phyloP scores from a whole-genome alignment of 148 eudicot species.

The Rhododendron ferrugineum region DNA sequence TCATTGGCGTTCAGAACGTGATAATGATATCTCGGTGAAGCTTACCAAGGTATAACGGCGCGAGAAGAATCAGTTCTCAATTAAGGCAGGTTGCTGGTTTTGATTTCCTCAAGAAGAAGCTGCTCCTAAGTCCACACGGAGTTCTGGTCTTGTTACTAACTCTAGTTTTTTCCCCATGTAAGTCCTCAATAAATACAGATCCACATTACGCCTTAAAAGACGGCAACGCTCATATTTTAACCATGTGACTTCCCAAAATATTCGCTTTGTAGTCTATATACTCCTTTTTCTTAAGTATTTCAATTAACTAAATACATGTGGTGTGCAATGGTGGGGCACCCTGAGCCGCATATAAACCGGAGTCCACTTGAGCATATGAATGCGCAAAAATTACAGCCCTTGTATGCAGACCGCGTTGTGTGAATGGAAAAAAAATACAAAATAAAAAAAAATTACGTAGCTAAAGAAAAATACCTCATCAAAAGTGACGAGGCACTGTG shows the following conservation, averaged over 20 bases:
- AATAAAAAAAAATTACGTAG: not conserved
- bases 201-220: not conserved
- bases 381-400: not conserved
- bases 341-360: not conserved
- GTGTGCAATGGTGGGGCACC: not conserved
- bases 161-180: not conserved
- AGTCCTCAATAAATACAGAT: not conserved
- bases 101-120: not conserved
- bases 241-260: not conserved
- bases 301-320: not conserved
- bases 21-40: not conserved
- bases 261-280: not conserved
- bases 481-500: not conserved
- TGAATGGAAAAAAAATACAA: not conserved
- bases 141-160: too few species aligned
- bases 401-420: not conserved
- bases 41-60: not conserved
- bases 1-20: not conserved
- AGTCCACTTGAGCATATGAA: not conserved
- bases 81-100: not conserved
- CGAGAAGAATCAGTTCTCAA: not conserved
- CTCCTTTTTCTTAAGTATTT: not conserved
- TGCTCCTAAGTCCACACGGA: not conserved
- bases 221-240: not conserved
- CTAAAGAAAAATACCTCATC: not conserved